Evolutionary conservation across 2,329 filamentous ascomycete species (phyloP).

Genomic region (Trichoderma breve): DNA sequence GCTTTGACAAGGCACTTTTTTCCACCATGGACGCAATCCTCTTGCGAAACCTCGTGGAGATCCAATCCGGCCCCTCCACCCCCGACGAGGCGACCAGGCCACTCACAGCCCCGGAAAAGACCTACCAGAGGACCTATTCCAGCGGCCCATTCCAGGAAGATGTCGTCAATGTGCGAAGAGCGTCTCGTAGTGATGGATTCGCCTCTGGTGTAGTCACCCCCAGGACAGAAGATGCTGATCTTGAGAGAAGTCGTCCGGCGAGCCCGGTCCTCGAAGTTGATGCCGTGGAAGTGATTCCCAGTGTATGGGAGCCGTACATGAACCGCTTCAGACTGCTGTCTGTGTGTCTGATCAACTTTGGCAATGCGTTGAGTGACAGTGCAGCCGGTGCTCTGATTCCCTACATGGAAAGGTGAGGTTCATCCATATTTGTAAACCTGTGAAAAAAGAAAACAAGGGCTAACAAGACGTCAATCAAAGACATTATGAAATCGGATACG

Average conservation of each 20-base stretch:
- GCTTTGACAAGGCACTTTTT: not conserved
- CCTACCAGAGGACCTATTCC: slow-evolving; percentile 39
- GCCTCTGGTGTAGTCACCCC: slow-evolving; percentile 21
- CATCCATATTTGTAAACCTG: not conserved
- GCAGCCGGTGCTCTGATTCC: slow-evolving; percentile 77
- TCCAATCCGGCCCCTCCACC: slow-evolving; percentile 28
- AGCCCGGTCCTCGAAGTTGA: slow-evolving; percentile 40
- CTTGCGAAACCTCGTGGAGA: slow-evolving; percentile 34
- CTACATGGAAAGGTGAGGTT: slow-evolving; percentile 64
- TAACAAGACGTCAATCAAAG: slow-evolving; percentile 31
- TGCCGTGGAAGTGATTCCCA: slow-evolving; percentile 51
- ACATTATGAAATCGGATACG: slow-evolving; percentile 73
- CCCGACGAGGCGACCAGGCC: slow-evolving; percentile 26
- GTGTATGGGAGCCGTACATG: slow-evolving; percentile 59
- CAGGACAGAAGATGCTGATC: slow-evolving; percentile 27
- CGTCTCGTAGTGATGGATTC: slow-evolving; percentile 21
- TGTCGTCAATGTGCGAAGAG: slow-evolving; percentile 27
- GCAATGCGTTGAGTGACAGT: slow-evolving; percentile 71
- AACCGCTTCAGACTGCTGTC: slow-evolving; percentile 68
- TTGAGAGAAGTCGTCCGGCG: slow-evolving; percentile 55
- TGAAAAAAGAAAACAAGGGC: not conserved
- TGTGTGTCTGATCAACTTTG: slow-evolving; percentile 64
- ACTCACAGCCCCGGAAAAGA: slow-evolving; percentile 35
- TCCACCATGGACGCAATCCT: slow-evolving; percentile 37
- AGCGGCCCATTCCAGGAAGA: slow-evolving; percentile 36